Evolutionary conservation across 139 green algal species (phyloP).

Genomic region (Chlorella sorokiniana): DNA sequence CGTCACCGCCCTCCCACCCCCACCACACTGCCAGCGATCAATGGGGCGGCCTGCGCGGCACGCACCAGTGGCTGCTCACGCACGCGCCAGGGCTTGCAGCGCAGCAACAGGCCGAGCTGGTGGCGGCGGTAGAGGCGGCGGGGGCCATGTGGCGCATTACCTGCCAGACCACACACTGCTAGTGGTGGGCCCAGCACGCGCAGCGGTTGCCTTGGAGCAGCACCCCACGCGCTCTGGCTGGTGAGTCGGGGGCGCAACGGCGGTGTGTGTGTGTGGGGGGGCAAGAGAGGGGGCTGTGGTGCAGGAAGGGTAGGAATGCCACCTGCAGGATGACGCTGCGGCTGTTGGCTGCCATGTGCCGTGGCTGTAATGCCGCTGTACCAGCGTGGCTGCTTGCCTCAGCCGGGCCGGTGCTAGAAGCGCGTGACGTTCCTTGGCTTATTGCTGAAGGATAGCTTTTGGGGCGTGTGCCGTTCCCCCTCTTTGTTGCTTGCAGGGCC

Average conservation of each 20-base stretch:
- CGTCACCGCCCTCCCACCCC: background rate
- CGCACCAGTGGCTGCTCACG: constrained; percentile 22
- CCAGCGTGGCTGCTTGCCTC: background rate
- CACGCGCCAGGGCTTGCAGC: background rate
- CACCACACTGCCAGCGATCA: background rate
- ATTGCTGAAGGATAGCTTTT: background rate
- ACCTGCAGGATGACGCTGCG: background rate
- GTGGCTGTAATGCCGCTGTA: background rate
- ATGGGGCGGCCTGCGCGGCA: constrained; percentile 17
- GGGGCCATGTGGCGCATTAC: constrained; percentile 25
- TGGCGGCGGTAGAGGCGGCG: background rate
- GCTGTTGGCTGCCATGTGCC: background rate
- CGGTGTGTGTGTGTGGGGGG: too few species aligned
- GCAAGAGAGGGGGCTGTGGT: background rate
- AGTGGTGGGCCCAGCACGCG: constrained; percentile 21
- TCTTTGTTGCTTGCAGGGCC: background rate
- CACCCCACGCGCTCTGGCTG: constrained; percentile 23
- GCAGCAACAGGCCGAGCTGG: background rate
- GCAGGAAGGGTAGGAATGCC: background rate
- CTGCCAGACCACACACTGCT: constrained; percentile 36
- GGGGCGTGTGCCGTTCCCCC: background rate
- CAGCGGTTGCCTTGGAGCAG: background rate
- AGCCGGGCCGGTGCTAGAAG: background rate
- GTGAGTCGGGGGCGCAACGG: background rate
- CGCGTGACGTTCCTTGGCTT: background rate